phyloP scores from a whole-genome alignment of 2,329 filamentous ascomycete genomes.

The Coniochaeta prunicola region DNA sequence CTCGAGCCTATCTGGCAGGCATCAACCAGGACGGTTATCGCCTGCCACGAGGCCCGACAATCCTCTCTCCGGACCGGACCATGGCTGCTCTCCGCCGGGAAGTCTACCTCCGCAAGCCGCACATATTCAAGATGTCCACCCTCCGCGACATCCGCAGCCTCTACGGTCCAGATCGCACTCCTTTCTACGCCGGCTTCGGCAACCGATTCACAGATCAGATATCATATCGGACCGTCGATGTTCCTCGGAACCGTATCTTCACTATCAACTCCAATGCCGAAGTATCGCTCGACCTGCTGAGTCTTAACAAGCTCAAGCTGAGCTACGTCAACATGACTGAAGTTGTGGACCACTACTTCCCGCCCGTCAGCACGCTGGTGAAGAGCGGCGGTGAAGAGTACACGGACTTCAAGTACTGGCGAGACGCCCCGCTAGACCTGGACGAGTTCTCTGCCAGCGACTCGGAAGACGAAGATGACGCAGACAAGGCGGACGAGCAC shows the following conservation, averaged over 20 bases:
- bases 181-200: slow-evolving; percentile 95
- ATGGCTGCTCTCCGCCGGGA: slow-evolving; percentile 89
- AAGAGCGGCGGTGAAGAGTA: slow-evolving; percentile 88
- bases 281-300: slow-evolving; percentile 83
- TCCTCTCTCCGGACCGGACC: slow-evolving; percentile 89
- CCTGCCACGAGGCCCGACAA: slow-evolving; percentile 84
- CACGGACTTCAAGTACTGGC: slow-evolving; percentile 97
- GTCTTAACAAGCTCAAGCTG: slow-evolving; percentile 89
- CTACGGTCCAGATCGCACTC: slow-evolving; percentile 68
- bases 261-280: slow-evolving; percentile 96
- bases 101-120: slow-evolving; percentile 90
- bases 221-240: slow-evolving; percentile 92
- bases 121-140: slow-evolving; percentile 99
- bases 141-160: slow-evolving; percentile 87
- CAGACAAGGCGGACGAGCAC: slow-evolving; percentile 44
- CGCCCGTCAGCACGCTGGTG: slow-evolving; percentile 78
- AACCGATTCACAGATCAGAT: slow-evolving; percentile 95
- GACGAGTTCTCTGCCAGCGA: slow-evolving; percentile 87
- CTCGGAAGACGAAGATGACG: slow-evolving; percentile 46
- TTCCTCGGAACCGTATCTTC: slow-evolving; percentile 89
- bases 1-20: slow-evolving; percentile 80
- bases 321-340: slow-evolving; percentile 97
- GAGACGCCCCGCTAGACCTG: slow-evolving; percentile 73
- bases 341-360: slow-evolving; percentile 97
- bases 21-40: slow-evolving; percentile 82